Percentiles rank a stretch among this genome's conserved stretches.
phyloP scores from a whole-genome alignment of 75 land plant genomes.

The Sequoia sempervirens region DNA sequence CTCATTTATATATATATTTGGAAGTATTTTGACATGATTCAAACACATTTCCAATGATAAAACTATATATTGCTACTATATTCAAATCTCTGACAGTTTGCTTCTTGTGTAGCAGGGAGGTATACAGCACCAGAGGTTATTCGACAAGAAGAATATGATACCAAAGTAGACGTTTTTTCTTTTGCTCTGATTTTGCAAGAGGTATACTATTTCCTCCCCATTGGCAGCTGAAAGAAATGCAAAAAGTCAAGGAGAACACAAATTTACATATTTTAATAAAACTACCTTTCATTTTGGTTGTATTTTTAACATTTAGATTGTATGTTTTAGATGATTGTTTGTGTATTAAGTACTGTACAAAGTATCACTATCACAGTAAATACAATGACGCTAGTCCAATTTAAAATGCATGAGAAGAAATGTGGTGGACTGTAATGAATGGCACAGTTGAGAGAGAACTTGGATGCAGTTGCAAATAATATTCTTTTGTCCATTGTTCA shows the following conservation, averaged over 20 bases:
- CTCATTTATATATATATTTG: neutral
- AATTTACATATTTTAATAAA: neutral
- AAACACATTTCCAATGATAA: no score
- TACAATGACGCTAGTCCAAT: neutral
- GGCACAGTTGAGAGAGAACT: neutral
- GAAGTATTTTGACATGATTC: neutral
- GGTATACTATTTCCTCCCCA: constrained; percentile 22
- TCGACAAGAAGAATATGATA: constrained; percentile 64
- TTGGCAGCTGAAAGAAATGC: neutral
- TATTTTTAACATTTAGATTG: neutral
- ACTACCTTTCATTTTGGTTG: neutral
- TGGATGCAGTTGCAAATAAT: neutral
- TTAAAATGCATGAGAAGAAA: neutral
- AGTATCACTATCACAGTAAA: neutral
- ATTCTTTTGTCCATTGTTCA: neutral
- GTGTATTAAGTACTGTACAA: neutral
- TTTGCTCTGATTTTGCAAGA: constrained; percentile 85
- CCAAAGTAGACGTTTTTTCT: constrained; percentile 88
- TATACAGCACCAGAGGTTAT: constrained; percentile 92
- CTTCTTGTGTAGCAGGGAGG: constrained; percentile 41
- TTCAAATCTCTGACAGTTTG: constrained; percentile 1
- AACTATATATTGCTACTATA: neutral
- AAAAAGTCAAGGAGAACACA: neutral
- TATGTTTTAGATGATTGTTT: neutral
- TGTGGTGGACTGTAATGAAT: neutral